Evolutionary conservation across 495 filamentous ascomycete genomes (phyloP), one percentile per base, ranked within the genome.

Genomic region (Penicillium steckii): DNA sequence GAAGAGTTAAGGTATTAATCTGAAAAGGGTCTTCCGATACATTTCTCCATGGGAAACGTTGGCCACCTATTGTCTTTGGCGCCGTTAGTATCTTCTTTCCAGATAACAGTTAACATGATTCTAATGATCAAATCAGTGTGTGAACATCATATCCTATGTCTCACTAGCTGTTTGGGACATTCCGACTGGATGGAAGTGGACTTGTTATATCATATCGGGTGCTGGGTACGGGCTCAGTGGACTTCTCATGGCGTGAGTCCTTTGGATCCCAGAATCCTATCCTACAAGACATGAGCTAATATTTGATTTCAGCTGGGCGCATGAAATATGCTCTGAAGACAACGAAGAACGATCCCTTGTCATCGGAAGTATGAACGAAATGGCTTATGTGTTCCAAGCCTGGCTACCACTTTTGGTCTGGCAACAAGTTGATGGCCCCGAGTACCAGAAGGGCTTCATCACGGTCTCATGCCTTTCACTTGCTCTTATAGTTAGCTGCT

Each of bases 61-160:
- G 80, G 81, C 81, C 80, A 15, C 74, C 80, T 12, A 75, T 67
- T 65, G 66, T 73, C 60, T 75, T 74, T 60, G 82, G 60, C 40
- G 83, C 61, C 45, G 76, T 64, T 53, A 62, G 58, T 70, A 21
- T 40, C 18, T 33, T 17, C 5, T 33, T 18, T 18, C 8, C 8
- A 27, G 26, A 10, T 27, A 10, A 10, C 9, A 38, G 15, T 13
- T 23, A 13, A 24, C 30, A n/a, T 22, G 9, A 43, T 5, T 3
- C 47, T 42, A 57, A 57, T 48, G 33, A 24, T 19, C 2, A 21
- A 35, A 35, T 10, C 59, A 71, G 61, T 52, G 58, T 22, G 52
- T 74, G 1, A 72, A 74, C 26, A 70, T 77, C 13, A 66, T 72
- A 13, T 69, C 65, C 44, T 70, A 69, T 46, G 56, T 64, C 19